Percentiles rank a stretch among this genome's conserved stretches.
These are phyloP conservation scores for Abelmoschus esculentus DNA, from an alignment of 345 rosid species.

Conservation along the genomic window DNA sequence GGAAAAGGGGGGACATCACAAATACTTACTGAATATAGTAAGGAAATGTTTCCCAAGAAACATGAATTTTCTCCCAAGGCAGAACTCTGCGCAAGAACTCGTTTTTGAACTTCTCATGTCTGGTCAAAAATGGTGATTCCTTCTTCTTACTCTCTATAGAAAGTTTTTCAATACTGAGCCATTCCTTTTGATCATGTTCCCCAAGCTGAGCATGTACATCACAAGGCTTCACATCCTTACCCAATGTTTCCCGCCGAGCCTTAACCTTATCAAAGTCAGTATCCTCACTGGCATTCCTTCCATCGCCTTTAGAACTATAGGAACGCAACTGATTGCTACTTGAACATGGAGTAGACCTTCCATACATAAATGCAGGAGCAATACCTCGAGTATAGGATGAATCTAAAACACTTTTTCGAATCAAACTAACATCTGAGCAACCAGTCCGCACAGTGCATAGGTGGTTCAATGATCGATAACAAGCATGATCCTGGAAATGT, in stretches of 20 bases:
- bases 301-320: slow-evolving; percentile 81
- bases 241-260: slow-evolving; percentile 21
- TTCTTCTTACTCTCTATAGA: slow-evolving; percentile 64
- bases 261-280: slow-evolving; percentile 38
- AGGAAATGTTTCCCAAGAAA: slow-evolving; percentile 94
- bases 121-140: slow-evolving; percentile 65
- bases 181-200: slow-evolving; percentile 88
- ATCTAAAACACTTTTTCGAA: slow-evolving; percentile 28
- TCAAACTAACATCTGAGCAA: slow-evolving; percentile 21
- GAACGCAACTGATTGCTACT: slow-evolving; percentile 38
- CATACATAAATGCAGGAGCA: slow-evolving; percentile 17
- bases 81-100: slow-evolving; percentile 72
- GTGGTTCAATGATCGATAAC: slow-evolving; percentile 25
- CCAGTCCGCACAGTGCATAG: slow-evolving; percentile 18
- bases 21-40: slow-evolving; percentile 73
- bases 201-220: slow-evolving; percentile 77
- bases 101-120: slow-evolving; percentile 69
- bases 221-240: slow-evolving; percentile 24
- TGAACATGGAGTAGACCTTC: slow-evolving; percentile 18
- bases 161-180: slow-evolving; percentile 77
- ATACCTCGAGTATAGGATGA: slow-evolving; percentile 22
- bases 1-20: slow-evolving; percentile 7
- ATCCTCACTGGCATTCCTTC: slow-evolving; percentile 71
- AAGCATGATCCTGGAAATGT: slow-evolving; percentile 24
- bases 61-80: slow-evolving; percentile 84